These are phyloP conservation scores for Phylloporus sp. DNA, from an alignment of 768 basidiomycete genomes.

Conservation along the genomic window DNA sequence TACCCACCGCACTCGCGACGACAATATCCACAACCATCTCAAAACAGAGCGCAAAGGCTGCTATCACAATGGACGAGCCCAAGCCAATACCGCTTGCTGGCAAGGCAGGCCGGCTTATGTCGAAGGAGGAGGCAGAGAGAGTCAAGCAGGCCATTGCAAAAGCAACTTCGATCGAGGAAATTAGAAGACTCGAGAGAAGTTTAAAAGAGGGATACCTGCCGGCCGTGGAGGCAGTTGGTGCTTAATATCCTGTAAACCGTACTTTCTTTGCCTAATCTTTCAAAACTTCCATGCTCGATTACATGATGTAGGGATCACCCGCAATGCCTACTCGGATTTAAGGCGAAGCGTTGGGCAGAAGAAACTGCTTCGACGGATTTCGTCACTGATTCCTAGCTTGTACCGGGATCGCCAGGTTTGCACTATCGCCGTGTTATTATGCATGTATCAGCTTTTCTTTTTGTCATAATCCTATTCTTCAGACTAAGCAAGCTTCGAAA, in stretches of 20 bases:
- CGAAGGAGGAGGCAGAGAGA: conserved; percentile 85
- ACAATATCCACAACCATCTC: conserved; percentile 73
- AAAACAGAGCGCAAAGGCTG: conserved; percentile 55
- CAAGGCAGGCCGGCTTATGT: conserved; percentile 84
- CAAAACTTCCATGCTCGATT: conserved; percentile 1
- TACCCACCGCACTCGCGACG: conserved; percentile 77
- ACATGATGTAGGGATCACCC: not conserved
- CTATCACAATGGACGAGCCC: conserved; percentile 77
- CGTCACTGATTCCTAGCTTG: too few species aligned
- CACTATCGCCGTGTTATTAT: not conserved
- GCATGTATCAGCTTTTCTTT: too few species aligned
- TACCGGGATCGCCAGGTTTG: not conserved
- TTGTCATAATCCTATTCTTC: too few species aligned
- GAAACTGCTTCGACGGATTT: not conserved
- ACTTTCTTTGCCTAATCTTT: conserved; percentile 28
- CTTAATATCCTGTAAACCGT: conserved; percentile 44
- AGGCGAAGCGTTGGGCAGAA: not conserved
- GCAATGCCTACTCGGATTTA: not conserved
- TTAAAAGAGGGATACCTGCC: conserved; percentile 84
- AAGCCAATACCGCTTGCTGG: conserved; percentile 49
- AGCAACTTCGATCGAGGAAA: conserved; percentile 89
- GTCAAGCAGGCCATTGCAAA: conserved; percentile 85
- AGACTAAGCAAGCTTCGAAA: too few species aligned
- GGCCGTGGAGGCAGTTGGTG: conserved; percentile 71
- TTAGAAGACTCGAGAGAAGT: conserved; percentile 76